Evolutionary conservation across 1,139 yeast genomes (phyloP), one percentile per base, ranked within the genome.

Genomic region (Torulaspora pretoriensis): DNA sequence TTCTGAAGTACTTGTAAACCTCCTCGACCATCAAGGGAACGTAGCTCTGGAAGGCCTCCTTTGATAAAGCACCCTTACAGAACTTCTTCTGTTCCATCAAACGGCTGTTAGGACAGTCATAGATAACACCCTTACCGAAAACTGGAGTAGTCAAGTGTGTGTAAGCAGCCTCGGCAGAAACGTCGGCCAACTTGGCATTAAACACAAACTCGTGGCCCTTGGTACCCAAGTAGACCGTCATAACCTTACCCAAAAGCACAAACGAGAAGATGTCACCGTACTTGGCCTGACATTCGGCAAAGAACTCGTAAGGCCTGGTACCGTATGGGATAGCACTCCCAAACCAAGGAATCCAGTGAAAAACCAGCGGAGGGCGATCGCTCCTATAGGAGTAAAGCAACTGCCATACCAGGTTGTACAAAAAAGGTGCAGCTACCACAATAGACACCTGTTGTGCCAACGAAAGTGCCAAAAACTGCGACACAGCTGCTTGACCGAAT

Each of bases 51-150:
- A 92, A 94, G 2, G 95, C 81, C 40, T 88, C 97, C 53, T 78
- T 78, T 33, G 96, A 84, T 56, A 92, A 76, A 14, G 97, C 95
- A 48, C 79, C 77, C 70, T 92, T 92, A 53, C 94, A 95, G 62
- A 92, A 92, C 73, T 89, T 92, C 80, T 94, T 92, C 69, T 92
- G 98, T 68, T 92, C 98, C 98, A 92, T 94, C 59, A 92, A 77
- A 56, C 89, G 81, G 60, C 81, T 71, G 71, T 94, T 94, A 51
- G 98, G 89, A 69, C 97, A 92, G 69, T 92, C 98, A 65, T 92
- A 92, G 48, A 92, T 84, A 45, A 92, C 98, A 55, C 97, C 98
- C 64, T 89, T 81, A 57, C 98, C 98, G 60, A 92, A 92, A 23
- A 89, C 97, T 13, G 98, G 98, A 9, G 97, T 92, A 26, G 98